Conservation (phyloP, 2,329 filamentous ascomycete species). For the Ophiostoma ulmi region DNA sequence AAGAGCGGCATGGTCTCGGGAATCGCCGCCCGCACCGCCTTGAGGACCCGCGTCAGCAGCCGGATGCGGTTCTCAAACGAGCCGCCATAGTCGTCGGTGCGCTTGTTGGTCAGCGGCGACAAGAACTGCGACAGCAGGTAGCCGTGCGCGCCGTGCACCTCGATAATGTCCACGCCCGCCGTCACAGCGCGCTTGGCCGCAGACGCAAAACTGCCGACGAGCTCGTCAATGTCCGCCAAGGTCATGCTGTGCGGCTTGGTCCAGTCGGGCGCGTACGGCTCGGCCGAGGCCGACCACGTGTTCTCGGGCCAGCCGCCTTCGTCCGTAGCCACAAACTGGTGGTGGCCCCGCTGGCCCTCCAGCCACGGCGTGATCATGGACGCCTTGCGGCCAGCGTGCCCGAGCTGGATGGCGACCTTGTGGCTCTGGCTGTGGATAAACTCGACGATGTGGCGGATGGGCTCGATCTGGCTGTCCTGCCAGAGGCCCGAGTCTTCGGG, state of each 20-base stretch:
- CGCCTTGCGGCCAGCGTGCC: slow-evolving; percentile 70
- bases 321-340: slow-evolving; percentile 49
- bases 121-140: slow-evolving; percentile 64
- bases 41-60: slow-evolving; percentile 52
- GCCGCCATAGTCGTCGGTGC: slow-evolving; percentile 62
- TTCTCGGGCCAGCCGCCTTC: slow-evolving; percentile 54
- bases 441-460: slow-evolving; percentile 64
- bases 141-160: slow-evolving; percentile 61
- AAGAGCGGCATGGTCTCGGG: slow-evolving; percentile 53
- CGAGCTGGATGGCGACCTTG: slow-evolving; percentile 73
- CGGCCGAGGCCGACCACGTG: slow-evolving; percentile 47
- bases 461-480: slow-evolving; percentile 75
- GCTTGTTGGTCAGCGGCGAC: slow-evolving; percentile 53
- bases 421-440: slow-evolving; percentile 76
- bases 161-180: slow-evolving; percentile 71
- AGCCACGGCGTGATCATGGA: slow-evolving; percentile 58
- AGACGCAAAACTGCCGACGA: slow-evolving; percentile 59
- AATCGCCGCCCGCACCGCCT: slow-evolving; percentile 48
- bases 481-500: slow-evolving; percentile 76
- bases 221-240: slow-evolving; percentile 58
- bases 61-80: slow-evolving; percentile 61
- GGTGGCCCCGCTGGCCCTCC: slow-evolving; percentile 45
- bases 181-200: slow-evolving; percentile 56
- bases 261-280: slow-evolving; percentile 57
- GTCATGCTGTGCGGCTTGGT: slow-evolving; percentile 63